These are phyloP conservation scores for Phylloporus sp. DNA, from an alignment of 768 basidiomycete species.

Conservation along the genomic window DNA sequence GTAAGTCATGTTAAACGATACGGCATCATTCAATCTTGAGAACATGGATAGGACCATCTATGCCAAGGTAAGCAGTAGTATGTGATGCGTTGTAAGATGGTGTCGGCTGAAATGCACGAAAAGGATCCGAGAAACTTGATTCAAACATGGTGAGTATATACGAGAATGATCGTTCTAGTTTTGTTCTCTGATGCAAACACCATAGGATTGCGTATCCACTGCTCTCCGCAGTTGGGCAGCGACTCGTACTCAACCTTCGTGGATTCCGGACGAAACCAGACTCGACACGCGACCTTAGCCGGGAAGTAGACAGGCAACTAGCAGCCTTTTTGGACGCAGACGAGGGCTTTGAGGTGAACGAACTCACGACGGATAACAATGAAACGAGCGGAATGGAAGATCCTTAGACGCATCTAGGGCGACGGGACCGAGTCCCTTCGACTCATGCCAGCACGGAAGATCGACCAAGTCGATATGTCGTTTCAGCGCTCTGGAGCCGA, in stretches of 20 bases:
- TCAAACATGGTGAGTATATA: neutral
- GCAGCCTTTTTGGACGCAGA: neutral
- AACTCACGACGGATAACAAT: too few species aligned
- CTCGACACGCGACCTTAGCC: neutral
- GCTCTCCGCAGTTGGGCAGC: neutral
- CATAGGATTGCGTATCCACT: neutral
- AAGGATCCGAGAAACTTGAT: neutral
- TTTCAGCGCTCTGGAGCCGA: too few species aligned
- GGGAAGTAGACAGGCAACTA: neutral
- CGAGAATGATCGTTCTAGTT: neutral
- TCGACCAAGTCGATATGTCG: too few species aligned
- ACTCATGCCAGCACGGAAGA: too few species aligned
- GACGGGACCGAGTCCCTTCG: too few species aligned
- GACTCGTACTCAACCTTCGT: constrained; percentile 2
- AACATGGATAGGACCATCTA: neutral
- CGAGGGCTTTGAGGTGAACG: neutral
- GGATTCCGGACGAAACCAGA: neutral
- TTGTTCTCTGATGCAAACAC: neutral
- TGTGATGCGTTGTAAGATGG: neutral
- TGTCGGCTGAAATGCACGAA: neutral
- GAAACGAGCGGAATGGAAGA: neutral
- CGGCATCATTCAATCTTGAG: neutral
- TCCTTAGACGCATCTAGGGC: too few species aligned
- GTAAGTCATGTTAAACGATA: neutral
- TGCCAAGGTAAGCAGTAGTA: neutral